Conservation (phyloP, 192 early-diverging fungal genomes). For the Coemansia sp. region DNA sequence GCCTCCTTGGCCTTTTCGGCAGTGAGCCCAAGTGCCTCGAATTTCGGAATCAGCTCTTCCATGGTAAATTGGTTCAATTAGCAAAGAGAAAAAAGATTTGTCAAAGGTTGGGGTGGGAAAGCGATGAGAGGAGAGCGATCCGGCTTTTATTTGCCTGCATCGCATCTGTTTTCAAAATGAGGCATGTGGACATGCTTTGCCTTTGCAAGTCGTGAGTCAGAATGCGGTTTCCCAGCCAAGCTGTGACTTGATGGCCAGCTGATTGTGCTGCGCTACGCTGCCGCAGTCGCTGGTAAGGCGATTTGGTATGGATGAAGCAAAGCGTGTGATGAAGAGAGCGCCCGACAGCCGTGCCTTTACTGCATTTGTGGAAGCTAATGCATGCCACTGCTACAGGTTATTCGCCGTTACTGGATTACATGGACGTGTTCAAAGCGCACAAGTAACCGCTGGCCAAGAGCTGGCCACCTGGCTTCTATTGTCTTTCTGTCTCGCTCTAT, state of each 20-base stretch:
- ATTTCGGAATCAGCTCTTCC: constrained; percentile 60
- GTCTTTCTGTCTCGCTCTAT: not conserved
- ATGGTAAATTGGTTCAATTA: constrained; percentile 14
- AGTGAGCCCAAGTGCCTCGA: constrained; percentile 85
- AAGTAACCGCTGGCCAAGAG: not conserved
- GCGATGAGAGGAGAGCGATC: too few relatives aligned
- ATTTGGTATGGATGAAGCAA: not conserved
- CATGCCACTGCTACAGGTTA: constrained; percentile 1
- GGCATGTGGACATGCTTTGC: not conserved
- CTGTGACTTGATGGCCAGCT: not conserved
- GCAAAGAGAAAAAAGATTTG: not conserved
- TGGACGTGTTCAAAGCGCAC: not conserved
- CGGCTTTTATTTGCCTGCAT: not conserved
- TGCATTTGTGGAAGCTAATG: not conserved
- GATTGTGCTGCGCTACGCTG: not conserved
- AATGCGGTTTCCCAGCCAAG: not conserved
- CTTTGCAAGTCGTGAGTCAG: not conserved
- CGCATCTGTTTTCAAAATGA: not conserved
- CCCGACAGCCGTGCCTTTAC: not conserved
- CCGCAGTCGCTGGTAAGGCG: not conserved
- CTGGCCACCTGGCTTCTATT: not conserved
- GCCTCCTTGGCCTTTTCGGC: constrained; percentile 94
- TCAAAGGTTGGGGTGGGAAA: not conserved
- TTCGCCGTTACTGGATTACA: constrained; percentile 6
- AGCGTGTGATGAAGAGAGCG: too few relatives aligned